A percentile compares a stretch with the other conserved stretches of the same genome.
Conservation (phyloP, 257 asterid genomes). For the Nicotiana obtusifolia region DNA sequence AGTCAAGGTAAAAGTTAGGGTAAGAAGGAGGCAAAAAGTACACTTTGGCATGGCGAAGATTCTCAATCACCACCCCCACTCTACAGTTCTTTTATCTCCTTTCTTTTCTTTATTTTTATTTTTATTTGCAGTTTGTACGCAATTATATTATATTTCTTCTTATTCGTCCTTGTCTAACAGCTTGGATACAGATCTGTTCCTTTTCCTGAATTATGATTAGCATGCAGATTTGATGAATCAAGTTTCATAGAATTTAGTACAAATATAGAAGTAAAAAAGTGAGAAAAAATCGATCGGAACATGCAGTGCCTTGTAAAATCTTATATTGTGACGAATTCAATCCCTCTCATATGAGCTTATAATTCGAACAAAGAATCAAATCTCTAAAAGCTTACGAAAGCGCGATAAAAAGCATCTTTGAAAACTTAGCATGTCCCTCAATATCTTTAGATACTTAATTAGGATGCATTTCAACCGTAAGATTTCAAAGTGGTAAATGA, state of each 20-base stretch:
- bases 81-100: neutral
- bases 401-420: neutral
- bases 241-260: neutral
- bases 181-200: neutral
- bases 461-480: no score
- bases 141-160: neutral
- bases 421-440: neutral
- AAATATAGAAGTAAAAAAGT: neutral
- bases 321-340: neutral
- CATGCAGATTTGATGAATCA: neutral
- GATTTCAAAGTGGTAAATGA: no score
- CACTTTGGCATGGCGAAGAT: slow-evolving; percentile 9
- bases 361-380: neutral
- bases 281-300: neutral
- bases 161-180: neutral
- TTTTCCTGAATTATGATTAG: slow-evolving; percentile 3
- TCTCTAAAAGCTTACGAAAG: neutral
- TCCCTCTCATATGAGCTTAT: neutral
- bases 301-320: neutral
- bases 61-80: neutral
- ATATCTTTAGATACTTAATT: neutral
- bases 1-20: slow-evolving; percentile 10
- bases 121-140: neutral
- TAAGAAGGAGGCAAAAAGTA: slow-evolving; percentile 11
- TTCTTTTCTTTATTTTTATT: neutral